Base-by-base conservation (phyloP, 495 filamentous ascomycete species). In the Xylaria grammica region DNA sequence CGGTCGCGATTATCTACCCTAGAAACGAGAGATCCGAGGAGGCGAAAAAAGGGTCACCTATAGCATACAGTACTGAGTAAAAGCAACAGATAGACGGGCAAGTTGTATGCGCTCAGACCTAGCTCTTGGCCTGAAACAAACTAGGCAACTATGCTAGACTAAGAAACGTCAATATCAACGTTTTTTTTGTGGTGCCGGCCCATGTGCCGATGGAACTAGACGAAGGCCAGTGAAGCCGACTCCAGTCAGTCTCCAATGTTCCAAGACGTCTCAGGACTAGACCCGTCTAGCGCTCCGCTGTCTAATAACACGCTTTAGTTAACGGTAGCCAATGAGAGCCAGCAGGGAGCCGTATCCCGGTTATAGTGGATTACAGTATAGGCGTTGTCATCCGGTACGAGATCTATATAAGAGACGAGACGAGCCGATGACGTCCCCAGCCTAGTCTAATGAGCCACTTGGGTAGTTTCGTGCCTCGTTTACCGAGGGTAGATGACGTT, bases 111-210 rank as follows among this genome's bases (percentile, higher is more conserved):
- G 32, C 45, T 51, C 40, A 5, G 32, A 30, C 27, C 46, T 42
- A 61, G 48, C 30, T 52, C 32, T 49, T 51, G 3, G 19, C 8
- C 30, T 42, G 58, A 61, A 61, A 61, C 56, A 19, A 34, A 48
- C 56, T 46, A 46, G 10, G n/a, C 5, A 45, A n/a, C 24, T 5
- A 26, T 42, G 10, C 59, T 63, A 55, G 24, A 57, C 51, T 57
- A 40, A 63, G 61, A 27, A 57, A 56, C 50, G 51, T 57, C 51
- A 57, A 63, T 30, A 52, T 22, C 51, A 49, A 63, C 51, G 51
- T 48, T 63, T 61, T 61, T 60, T 62, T 45, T 62, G 60, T 63
- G 61, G 61, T 57, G 52, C 52, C 52, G 61, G 61, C 29, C 44
- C 51, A 63, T 63, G 49, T 48, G 61, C 61, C 61, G 61, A 63